Conservation (phyloP, 2,329 filamentous ascomycete species). For the Macrophomina phaseolina region DNA sequence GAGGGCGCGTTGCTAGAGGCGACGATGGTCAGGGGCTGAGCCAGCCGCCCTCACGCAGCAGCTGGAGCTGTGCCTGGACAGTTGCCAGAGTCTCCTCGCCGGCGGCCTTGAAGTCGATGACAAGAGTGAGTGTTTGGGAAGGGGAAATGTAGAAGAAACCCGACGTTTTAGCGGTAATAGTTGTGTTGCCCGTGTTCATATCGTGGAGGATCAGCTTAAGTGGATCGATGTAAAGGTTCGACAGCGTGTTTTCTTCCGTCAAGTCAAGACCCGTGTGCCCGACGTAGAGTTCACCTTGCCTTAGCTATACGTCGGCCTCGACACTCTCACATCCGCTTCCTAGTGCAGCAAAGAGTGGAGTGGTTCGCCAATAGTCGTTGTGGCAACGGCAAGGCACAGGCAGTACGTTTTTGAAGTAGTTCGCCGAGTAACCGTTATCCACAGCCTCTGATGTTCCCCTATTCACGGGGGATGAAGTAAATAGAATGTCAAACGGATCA, state of each 20-base stretch:
- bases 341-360: slow-evolving; percentile 61
- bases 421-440: neutral
- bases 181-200: slow-evolving; percentile 38
- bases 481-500: neutral
- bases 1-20: slow-evolving; percentile 59
- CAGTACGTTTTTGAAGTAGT: slow-evolving; percentile 41
- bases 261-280: slow-evolving; percentile 58
- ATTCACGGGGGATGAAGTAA: neutral
- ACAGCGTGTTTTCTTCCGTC: slow-evolving; percentile 54
- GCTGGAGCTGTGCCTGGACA: slow-evolving; percentile 49
- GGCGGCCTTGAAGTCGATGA: slow-evolving; percentile 58
- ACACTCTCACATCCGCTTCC: slow-evolving; percentile 61
- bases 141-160: slow-evolving; percentile 60
- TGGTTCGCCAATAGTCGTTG: slow-evolving; percentile 64
- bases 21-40: slow-evolving; percentile 55
- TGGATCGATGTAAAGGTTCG: slow-evolving; percentile 59
- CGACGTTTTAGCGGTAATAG: slow-evolving; percentile 52
- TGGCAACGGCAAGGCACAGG: slow-evolving; percentile 62
- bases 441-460: neutral
- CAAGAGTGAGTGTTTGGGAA: slow-evolving; percentile 55
- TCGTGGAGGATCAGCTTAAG: slow-evolving; percentile 56
- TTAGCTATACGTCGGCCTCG: slow-evolving; percentile 64
- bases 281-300: slow-evolving; percentile 58
- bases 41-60: slow-evolving; percentile 56
- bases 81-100: slow-evolving; percentile 44